phyloP scores from a whole-genome alignment of 2,329 filamentous ascomycete genomes.

The Ceratocystis papillata region DNA sequence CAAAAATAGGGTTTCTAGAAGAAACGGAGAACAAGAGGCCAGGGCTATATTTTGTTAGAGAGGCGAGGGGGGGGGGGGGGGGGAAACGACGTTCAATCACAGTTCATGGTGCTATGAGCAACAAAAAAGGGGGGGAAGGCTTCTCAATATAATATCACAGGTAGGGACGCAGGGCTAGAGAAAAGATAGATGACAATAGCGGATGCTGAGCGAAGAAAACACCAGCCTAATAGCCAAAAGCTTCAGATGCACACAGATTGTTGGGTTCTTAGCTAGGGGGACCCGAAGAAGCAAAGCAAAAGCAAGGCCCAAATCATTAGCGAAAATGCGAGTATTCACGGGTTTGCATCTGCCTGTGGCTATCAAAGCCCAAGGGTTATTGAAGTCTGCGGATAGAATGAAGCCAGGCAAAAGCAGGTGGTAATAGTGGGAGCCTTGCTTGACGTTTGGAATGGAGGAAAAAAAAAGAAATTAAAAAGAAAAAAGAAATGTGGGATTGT shows the following conservation, averaged over 20 bases:
- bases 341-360: background rate
- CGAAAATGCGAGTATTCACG: background rate
- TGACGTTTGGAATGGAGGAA: background rate
- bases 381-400: background rate
- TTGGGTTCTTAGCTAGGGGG: background rate
- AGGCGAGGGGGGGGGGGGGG: background rate
- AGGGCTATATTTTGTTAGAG: background rate
- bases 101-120: background rate
- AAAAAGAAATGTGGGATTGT: constrained; percentile 2
- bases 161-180: too few relatives aligned
- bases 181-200: background rate
- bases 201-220: background rate
- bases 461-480: background rate
- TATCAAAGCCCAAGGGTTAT: background rate
- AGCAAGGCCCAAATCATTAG: background rate
- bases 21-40: background rate
- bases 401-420: too few relatives aligned
- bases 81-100: background rate
- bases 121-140: background rate
- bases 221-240: too few relatives aligned
- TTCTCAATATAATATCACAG: background rate
- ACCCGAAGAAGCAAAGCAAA: background rate
- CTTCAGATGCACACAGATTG: too few relatives aligned
- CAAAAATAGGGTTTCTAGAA: constrained; percentile 5
- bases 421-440: too few relatives aligned